Evolutionary conservation across 345 rosid species (phyloP).

Genomic region (Melastoma malabathricum): DNA sequence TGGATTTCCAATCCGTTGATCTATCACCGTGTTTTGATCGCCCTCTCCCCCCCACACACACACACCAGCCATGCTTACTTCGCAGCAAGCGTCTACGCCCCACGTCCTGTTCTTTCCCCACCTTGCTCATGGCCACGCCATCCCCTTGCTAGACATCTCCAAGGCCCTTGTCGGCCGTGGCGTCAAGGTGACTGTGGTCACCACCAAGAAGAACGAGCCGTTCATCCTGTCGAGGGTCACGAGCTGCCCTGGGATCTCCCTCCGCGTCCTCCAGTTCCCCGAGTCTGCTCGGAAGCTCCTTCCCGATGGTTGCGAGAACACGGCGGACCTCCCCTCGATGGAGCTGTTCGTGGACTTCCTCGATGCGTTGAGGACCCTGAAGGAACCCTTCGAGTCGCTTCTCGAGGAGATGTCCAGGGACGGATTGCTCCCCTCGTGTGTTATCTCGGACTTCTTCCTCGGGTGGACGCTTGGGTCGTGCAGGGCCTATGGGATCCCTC

Average conservation of each 20-base stretch:
- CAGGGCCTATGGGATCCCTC: conserved; percentile 11
- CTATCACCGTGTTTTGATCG: too few relatives aligned
- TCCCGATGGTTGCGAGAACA: conserved; percentile 14
- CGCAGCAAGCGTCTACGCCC: too few relatives aligned
- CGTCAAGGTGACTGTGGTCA: conserved; percentile 16
- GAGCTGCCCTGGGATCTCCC: neutral
- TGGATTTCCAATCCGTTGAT: too few relatives aligned
- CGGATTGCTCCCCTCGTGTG: conserved; percentile 11
- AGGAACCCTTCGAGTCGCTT: conserved; percentile 15
- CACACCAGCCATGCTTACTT: too few relatives aligned
- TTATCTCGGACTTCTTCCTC: conserved; percentile 16
- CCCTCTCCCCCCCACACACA: too few relatives aligned
- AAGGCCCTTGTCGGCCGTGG: too few relatives aligned
- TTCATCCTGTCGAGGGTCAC: conserved; percentile 4
- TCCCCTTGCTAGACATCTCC: too few relatives aligned
- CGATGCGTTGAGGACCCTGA: conserved; percentile 9
- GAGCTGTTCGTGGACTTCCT: conserved; percentile 10
- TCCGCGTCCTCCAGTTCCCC: conserved; percentile 4
- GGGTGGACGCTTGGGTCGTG: conserved; percentile 11
- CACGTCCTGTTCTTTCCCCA: too few relatives aligned
- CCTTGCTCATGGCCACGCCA: too few relatives aligned
- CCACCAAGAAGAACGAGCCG: conserved; percentile 19
- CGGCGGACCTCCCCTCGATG: conserved; percentile 13
- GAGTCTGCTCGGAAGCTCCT: neutral
- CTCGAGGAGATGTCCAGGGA: conserved; percentile 1